A percentile compares a stretch with the other conserved stretches of the same genome.
These are phyloP conservation scores for Inga laurina DNA, from an alignment of 306 rosid species.

Conservation along the genomic window DNA sequence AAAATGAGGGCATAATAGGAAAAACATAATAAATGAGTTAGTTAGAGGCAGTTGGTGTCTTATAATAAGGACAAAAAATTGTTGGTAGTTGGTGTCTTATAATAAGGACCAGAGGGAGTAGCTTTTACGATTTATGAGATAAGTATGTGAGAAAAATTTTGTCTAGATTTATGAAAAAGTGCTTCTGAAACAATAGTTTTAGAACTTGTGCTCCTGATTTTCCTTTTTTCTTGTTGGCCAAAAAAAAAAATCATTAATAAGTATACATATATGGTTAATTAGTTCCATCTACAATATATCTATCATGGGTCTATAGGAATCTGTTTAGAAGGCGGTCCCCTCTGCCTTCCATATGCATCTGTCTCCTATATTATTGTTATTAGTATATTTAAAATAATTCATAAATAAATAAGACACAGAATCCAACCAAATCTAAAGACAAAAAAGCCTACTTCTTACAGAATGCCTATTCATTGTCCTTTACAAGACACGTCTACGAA, in stretches of 20 bases:
- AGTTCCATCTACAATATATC: neutral
- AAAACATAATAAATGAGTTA: too few species aligned
- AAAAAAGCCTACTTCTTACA: conserved; percentile 53
- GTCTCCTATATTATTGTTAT: conserved; percentile 24
- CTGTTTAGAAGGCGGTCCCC: conserved; percentile 56
- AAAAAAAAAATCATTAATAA: neutral
- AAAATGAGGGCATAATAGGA: too few species aligned
- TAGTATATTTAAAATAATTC: neutral
- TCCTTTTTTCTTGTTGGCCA: too few species aligned
- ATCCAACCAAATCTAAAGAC: conserved; percentile 80
- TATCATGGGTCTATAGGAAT: conserved; percentile 2
- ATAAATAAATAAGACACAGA: conserved; percentile 47
- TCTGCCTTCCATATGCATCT: conserved; percentile 42
- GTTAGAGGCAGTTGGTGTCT: too few species aligned
- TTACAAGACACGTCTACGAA: conserved; percentile 24
- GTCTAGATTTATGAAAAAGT: too few species aligned
- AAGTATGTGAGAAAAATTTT: too few species aligned
- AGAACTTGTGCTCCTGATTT: too few species aligned
- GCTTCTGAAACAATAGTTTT: too few species aligned
- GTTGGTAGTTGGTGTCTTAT: too few species aligned
- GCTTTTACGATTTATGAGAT: too few species aligned
- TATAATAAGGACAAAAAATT: too few species aligned
- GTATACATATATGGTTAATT: neutral
- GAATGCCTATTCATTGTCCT: conserved; percentile 47
- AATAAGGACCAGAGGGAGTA: too few species aligned